phyloP scores from a whole-genome alignment of 139 green algal genomes.

The Edaphochlamys debaryana region DNA sequence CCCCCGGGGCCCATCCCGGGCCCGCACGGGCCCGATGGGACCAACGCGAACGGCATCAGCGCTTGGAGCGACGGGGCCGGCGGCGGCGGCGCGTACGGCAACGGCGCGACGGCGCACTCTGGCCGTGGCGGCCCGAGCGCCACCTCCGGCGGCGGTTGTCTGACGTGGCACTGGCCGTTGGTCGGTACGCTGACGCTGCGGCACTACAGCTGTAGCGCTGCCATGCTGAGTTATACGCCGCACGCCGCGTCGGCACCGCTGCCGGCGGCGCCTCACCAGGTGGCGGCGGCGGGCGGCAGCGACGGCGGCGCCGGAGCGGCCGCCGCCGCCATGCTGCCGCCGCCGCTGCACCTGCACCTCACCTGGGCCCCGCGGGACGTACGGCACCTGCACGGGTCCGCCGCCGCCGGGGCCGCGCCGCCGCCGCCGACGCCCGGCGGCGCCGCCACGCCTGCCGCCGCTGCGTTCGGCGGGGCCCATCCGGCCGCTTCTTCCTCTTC shows the following conservation, averaged over 20 bases:
- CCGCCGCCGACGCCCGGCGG: not conserved
- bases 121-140: not conserved
- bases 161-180: constrained; percentile 39
- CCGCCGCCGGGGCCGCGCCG: not conserved
- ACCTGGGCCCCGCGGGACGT: constrained; percentile 28
- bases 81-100: not conserved
- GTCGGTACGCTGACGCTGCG: constrained; percentile 17
- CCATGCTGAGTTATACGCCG: constrained; percentile 3
- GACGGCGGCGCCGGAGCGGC: not conserved
- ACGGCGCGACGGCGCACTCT: not conserved
- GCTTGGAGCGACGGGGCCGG: not conserved
- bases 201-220: constrained; percentile 21
- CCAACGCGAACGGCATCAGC: not conserved
- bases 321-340: not conserved
- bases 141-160: not conserved
- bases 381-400: not conserved
- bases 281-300: not conserved
- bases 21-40: not conserved
- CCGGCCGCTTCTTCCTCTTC: not conserved
- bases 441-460: not conserved
- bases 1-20: not conserved
- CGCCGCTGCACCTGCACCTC: constrained; percentile 10
- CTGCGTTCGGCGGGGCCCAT: not conserved
- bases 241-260: not conserved
- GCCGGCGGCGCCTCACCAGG: not conserved